phyloP scores from a whole-genome alignment of 2,329 filamentous ascomycete genomes.

The Pestalotiopsis sp. region DNA sequence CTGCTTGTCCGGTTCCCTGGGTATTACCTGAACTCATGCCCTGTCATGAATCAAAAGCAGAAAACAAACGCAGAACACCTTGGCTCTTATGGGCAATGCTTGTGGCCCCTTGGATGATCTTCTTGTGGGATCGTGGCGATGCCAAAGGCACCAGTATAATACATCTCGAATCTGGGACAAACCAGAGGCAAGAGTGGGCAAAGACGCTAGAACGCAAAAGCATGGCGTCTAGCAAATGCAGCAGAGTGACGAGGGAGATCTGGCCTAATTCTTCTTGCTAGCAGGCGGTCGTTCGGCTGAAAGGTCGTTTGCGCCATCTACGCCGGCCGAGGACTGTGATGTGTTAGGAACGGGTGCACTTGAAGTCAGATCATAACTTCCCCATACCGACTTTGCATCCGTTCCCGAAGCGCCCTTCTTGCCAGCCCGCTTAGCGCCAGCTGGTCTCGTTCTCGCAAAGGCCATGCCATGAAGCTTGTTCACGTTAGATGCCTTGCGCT shows the following conservation, averaged over 20 bases:
- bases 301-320: background rate
- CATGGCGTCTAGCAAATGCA: too few relatives aligned
- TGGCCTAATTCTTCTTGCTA: too few relatives aligned
- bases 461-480: constrained; percentile 12
- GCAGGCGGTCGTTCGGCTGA: too few relatives aligned
- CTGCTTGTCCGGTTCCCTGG: background rate
- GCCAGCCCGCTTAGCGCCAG: background rate
- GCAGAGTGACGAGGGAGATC: too few relatives aligned
- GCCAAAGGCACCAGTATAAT: background rate
- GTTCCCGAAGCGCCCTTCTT: background rate
- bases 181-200: too few relatives aligned
- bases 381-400: background rate
- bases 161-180: too few relatives aligned
- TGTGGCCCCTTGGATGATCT: background rate
- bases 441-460: background rate
- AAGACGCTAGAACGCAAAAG: too few relatives aligned
- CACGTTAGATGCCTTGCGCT: background rate
- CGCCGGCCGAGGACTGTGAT: background rate
- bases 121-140: background rate
- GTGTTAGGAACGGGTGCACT: background rate
- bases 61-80: background rate
- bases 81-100: background rate
- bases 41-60: background rate
- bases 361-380: background rate
- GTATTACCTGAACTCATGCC: background rate